These are phyloP conservation scores for Dalbergia cultrata DNA, from an alignment of 306 rosid species.

Conservation along the genomic window DNA sequence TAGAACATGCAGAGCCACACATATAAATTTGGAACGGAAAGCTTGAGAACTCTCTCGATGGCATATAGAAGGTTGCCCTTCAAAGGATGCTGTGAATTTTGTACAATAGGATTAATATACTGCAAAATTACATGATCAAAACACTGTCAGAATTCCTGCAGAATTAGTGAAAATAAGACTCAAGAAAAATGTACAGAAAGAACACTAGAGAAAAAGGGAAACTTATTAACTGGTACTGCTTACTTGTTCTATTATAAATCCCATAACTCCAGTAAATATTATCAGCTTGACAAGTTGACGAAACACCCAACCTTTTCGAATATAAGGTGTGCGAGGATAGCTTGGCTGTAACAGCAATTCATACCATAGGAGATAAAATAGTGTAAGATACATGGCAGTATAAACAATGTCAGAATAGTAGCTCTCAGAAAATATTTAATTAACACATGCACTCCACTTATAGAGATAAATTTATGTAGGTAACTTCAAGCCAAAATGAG, in stretches of 20 bases:
- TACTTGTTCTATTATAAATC: slow-evolving; percentile 96
- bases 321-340: slow-evolving; percentile 80
- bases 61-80: slow-evolving; percentile 88
- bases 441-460: not conserved
- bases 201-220: slow-evolving; percentile 28
- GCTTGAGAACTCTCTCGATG: slow-evolving; percentile 94
- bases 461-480: slow-evolving; percentile 6
- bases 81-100: slow-evolving; percentile 95
- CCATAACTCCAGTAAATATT: slow-evolving; percentile 96
- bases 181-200: slow-evolving; percentile 14
- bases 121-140: slow-evolving; percentile 58
- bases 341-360: slow-evolving; percentile 65
- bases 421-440: not conserved
- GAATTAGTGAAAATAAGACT: slow-evolving; percentile 27
- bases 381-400: not conserved
- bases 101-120: slow-evolving; percentile 95
- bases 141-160: slow-evolving; percentile 43
- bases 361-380: slow-evolving; percentile 33
- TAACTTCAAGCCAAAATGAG: slow-evolving; percentile 26
- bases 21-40: slow-evolving; percentile 95
- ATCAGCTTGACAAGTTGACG: slow-evolving; percentile 90
- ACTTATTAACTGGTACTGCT: slow-evolving; percentile 45
- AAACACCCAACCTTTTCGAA: slow-evolving; percentile 91
- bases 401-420: not conserved
- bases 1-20: slow-evolving; percentile 99